phyloP scores from a whole-genome alignment of 2,329 filamentous ascomycete genomes.

The Leptoxyphium fumago region DNA sequence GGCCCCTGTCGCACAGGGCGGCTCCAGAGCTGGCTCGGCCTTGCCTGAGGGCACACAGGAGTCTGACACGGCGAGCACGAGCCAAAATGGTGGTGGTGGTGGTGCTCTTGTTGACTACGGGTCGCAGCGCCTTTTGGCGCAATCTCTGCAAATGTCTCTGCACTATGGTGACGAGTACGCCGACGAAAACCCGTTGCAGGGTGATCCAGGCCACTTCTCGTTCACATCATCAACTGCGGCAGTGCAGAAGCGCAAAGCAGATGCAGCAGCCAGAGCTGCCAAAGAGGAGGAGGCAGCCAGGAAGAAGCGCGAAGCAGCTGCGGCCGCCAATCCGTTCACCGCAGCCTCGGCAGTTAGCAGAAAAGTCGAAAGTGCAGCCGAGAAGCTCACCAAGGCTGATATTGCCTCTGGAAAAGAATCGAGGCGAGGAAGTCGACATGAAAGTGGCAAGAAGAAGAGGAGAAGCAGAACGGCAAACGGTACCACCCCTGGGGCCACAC shows the following conservation, averaged over 20 bases:
- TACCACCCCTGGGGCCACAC: neutral
- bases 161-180: conserved; percentile 46
- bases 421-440: neutral
- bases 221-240: conserved; percentile 32
- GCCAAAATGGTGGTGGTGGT: conserved; percentile 8
- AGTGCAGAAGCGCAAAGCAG: conserved; percentile 27
- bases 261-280: conserved; percentile 18
- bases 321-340: neutral
- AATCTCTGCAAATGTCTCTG: conserved; percentile 19
- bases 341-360: neutral
- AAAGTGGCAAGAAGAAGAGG: neutral
- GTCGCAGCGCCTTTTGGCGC: conserved; percentile 24
- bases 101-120: conserved; percentile 5
- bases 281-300: conserved; percentile 14
- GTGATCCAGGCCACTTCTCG: conserved; percentile 49
- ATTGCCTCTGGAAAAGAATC: neutral
- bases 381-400: neutral
- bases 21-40: conserved; percentile 16
- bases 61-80: conserved; percentile 1
- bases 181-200: conserved; percentile 48
- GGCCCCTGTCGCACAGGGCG: conserved; percentile 13
- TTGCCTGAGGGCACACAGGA: conserved; percentile 2
- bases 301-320: conserved; percentile 4
- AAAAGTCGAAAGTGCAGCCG: neutral
- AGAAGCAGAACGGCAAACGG: neutral